Conservation (phyloP, 2,329 filamentous ascomycete genomes). For the Aspergillus vadensis region DNA sequence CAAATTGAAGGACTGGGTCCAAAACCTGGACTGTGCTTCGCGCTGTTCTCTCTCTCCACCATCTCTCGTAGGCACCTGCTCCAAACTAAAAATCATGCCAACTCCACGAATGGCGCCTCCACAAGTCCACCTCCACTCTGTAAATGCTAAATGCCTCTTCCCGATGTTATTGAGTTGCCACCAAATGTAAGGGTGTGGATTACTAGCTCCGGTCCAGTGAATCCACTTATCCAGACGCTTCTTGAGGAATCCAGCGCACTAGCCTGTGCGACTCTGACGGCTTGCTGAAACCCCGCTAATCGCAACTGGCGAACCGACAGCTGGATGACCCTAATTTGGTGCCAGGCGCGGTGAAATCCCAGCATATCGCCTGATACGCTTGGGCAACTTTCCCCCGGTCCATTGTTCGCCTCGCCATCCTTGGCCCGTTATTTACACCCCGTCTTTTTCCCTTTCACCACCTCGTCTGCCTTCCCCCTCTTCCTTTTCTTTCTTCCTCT, state of each 20-base stretch:
- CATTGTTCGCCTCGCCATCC: slow-evolving; percentile 16
- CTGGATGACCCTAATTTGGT: no score
- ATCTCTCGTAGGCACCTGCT: neutral
- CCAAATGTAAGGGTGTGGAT: slow-evolving; percentile 6
- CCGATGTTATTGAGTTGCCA: neutral
- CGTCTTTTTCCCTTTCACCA: slow-evolving; percentile 11
- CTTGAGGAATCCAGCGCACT: neutral
- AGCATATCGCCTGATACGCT: slow-evolving; percentile 1
- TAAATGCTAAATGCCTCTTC: neutral
- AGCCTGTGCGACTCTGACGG: neutral
- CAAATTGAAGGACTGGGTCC: neutral
- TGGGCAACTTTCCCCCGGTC: slow-evolving; percentile 10
- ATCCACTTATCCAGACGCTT: neutral
- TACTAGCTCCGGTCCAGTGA: neutral
- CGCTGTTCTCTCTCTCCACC: neutral
- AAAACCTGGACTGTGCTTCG: neutral
- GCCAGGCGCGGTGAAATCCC: neutral
- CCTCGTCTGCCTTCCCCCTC: slow-evolving; percentile 13
- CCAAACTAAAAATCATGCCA: no score
- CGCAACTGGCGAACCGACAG: neutral
- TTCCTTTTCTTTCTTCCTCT: slow-evolving; percentile 8
- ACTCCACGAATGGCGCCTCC: neutral
- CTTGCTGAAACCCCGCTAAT: slow-evolving; percentile 1
- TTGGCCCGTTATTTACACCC: neutral
- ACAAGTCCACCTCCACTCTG: neutral